Conservation (phyloP, 2,329 filamentous ascomycete genomes). For the Biscogniauxia sp. region DNA sequence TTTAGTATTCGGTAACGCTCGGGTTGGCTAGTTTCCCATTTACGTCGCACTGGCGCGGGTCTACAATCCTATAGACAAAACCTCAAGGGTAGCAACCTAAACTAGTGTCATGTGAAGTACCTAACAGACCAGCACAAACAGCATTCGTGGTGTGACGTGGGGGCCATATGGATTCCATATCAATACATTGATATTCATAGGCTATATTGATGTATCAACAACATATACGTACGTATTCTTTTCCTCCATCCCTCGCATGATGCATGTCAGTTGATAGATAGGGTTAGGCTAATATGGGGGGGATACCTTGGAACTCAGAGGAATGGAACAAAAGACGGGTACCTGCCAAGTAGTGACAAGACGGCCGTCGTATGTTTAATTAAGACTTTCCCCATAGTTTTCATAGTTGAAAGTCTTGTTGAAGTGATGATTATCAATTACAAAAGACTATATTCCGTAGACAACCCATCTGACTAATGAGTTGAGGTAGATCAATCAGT, state of each 20-base stretch:
- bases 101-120: background rate
- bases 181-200: too few species aligned
- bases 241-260: background rate
- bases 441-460: too few species aligned
- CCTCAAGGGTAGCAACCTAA: background rate
- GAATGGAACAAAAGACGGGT: background rate
- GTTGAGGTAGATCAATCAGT: too few species aligned
- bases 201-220: too few species aligned
- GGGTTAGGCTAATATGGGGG: background rate
- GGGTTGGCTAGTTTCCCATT: background rate
- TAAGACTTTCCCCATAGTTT: background rate
- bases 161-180: background rate
- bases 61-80: background rate
- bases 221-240: background rate
- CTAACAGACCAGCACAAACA: background rate
- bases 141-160: background rate
- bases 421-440: too few species aligned
- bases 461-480: too few species aligned
- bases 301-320: too few species aligned
- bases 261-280: background rate
- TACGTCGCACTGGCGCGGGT: background rate
- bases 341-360: background rate
- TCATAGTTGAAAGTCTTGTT: too few species aligned
- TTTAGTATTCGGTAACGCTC: too few species aligned
- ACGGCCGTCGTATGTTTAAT: background rate